Base-by-base conservation (phyloP, 2,329 filamentous ascomycete species). In the Emmonsiellopsis sp. region DNA sequence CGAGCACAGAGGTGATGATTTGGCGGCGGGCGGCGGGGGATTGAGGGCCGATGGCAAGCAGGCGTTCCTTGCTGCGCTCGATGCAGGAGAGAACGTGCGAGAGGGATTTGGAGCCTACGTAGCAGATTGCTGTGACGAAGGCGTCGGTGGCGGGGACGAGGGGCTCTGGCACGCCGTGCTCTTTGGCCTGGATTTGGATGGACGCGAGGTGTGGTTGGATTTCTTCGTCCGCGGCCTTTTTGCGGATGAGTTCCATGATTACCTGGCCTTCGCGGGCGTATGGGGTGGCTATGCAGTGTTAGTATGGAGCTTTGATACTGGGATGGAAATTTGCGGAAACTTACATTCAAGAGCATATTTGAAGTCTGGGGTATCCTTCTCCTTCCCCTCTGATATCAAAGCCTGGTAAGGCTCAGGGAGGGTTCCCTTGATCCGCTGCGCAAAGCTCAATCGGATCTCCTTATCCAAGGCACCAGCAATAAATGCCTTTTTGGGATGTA, bases 1-100 rank as follows among this genome's bases (percentile, higher is more conserved):
- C 79, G 75, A 96, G 88, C 40, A 97, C 90, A 4, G 88, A 88
- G 5, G 85, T 82, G 61, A 97, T 87, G 63, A 98, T 95, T 70
- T 98, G 93, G 42, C 84, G 81, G 42, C 90, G 83, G 1, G 89
- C 90, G 2, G 80, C 79, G 55, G 89, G 82, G 0, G 87, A 92
- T 45, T 83, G 79, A 1, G 84, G 78, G 0, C 88, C 89, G 39
- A 92, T 84, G 54, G 87, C 84, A 2, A 95, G 76, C 0, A 98
- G 82, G 33, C 90, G 84, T 52, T 92, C 88, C 72, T 95, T 95
- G 72, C 87, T 92, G 55, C 93, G 86, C 70, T 98, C 93, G 59
- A 98, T 95, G 68, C 88, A 95, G 7, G 91, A 94, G 13, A 98
- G 81, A 3, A 96, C 89, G 69, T 98, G 93, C 10, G 91, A 96